Conservation (phyloP, 345 rosid genomes). For the Clausena lansium region DNA sequence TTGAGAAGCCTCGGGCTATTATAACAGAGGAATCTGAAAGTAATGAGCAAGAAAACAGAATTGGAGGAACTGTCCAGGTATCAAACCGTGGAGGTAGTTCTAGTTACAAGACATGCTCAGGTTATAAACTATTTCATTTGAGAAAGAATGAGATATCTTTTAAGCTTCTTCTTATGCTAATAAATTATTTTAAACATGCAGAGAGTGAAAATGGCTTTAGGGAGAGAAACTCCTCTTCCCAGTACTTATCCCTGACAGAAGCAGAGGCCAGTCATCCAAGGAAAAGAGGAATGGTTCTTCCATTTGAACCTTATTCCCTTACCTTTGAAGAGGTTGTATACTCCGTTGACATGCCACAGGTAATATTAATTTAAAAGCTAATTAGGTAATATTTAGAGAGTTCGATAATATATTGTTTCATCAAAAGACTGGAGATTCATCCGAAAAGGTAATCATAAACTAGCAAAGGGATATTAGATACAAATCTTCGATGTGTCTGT, state of each 20-base stretch:
- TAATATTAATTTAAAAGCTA: constrained; percentile 14
- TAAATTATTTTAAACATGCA: background rate
- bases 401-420: background rate
- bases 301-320: constrained; percentile 70
- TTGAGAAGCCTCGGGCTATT: constrained; percentile 48
- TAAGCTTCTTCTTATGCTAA: background rate
- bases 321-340: constrained; percentile 57
- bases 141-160: background rate
- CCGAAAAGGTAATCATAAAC: background rate
- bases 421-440: background rate
- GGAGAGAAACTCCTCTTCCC: constrained; percentile 20
- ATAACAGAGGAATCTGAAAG: constrained; percentile 34
- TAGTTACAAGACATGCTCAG: constrained; percentile 13
- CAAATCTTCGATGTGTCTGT: background rate
- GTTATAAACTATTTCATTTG: constrained; percentile 1
- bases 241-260: constrained; percentile 16
- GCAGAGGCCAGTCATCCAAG: constrained; percentile 18
- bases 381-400: background rate
- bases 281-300: constrained; percentile 78
- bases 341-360: constrained; percentile 84
- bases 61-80: constrained; percentile 30
- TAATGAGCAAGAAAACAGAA: constrained; percentile 19
- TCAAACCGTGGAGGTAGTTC: constrained; percentile 19
- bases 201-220: constrained; percentile 13
- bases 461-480: background rate